A percentile compares a stretch with the other conserved stretches of the same genome.
Conservation (phyloP, 148 eudicot genomes). For the Vaccinium myrtillus region DNA sequence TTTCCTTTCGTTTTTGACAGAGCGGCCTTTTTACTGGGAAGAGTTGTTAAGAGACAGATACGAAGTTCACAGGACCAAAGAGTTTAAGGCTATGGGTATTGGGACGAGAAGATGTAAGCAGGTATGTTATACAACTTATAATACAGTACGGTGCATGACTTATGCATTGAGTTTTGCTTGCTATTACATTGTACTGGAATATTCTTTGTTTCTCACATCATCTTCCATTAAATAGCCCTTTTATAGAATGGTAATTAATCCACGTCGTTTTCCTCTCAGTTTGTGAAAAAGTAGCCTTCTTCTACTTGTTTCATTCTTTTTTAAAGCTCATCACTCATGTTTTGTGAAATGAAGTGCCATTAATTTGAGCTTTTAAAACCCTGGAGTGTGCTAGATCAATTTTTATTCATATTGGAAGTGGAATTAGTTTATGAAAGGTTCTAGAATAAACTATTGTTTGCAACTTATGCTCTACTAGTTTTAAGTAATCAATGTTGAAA, state of each 20-base stretch:
- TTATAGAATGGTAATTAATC: background rate
- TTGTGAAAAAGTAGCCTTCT: background rate
- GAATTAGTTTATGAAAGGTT: background rate
- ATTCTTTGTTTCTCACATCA: background rate
- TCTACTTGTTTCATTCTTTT: background rate
- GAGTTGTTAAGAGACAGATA: slow-evolving; percentile 75
- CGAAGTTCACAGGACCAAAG: slow-evolving; percentile 81
- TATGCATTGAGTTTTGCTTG: slow-evolving; percentile 1
- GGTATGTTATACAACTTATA: slow-evolving; percentile 34
- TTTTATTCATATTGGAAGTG: background rate
- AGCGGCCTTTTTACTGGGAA: slow-evolving; percentile 81
- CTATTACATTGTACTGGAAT: background rate
- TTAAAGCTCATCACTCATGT: background rate
- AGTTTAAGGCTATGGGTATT: slow-evolving; percentile 83
- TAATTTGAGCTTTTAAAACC: background rate
- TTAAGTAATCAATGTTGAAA: background rate
- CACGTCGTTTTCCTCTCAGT: background rate
- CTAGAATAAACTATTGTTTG: background rate
- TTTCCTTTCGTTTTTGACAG: slow-evolving; percentile 22
- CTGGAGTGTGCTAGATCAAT: background rate
- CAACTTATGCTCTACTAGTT: background rate
- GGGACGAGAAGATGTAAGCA: slow-evolving; percentile 97
- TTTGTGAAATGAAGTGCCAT: background rate
- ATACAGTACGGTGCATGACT: background rate
- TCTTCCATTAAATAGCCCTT: background rate